Evolutionary conservation across 1,284 basidiomycete genomes (phyloP), one percentile per base, ranked within the genome.

Genomic region (Bjerkandera adusta): DNA sequence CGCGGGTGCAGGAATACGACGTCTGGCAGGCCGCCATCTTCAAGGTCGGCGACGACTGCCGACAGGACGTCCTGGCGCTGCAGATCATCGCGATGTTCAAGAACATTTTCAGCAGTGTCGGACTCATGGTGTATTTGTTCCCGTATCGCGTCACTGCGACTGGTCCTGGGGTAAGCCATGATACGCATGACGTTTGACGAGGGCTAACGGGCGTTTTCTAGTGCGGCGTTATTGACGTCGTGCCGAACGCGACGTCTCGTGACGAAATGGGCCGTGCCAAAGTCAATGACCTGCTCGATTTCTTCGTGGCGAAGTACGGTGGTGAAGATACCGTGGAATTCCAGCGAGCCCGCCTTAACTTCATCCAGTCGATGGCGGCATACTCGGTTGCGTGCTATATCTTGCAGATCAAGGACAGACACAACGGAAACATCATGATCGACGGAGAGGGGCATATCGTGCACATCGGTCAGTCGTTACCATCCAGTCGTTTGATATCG

Each of bases 41-140:
- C 84, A 99, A 99, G 73, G 97, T 99, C 50, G 97, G 97, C 44
- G 97, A 99, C 64, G 97, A 99, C 64, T 99, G 97, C 67, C 83
- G 97, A 36, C 97, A 99, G 68, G 97, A 99, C 59, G 89, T 98
- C 16, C 78, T 99, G 32, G 97, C 97, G 0, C 72, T 99, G 46
- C 97, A 99, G 64, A 74, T 97, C 54, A 99, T 99, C 54, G 97
- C 97, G 7, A 98, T 99, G 92, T 97, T 99, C 79, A 99, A 99
- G 71, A 98, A 97, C 66, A 90, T 98, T 52, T 99, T 96, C 69
- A 89, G 81, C 11, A 77, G 77, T 50, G 81, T 96, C 43, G 97
- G 97, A 1, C 71, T 99, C 46, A 91, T 88, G 15, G 72, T 98
- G 24, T 98, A 99, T 61, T 77, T 99, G 21, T 96, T 85, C 67